Percentiles rank a stretch among this genome's conserved stretches.
phyloP scores from a whole-genome alignment of 305 asterid species.

The Fraxinus greggii region DNA sequence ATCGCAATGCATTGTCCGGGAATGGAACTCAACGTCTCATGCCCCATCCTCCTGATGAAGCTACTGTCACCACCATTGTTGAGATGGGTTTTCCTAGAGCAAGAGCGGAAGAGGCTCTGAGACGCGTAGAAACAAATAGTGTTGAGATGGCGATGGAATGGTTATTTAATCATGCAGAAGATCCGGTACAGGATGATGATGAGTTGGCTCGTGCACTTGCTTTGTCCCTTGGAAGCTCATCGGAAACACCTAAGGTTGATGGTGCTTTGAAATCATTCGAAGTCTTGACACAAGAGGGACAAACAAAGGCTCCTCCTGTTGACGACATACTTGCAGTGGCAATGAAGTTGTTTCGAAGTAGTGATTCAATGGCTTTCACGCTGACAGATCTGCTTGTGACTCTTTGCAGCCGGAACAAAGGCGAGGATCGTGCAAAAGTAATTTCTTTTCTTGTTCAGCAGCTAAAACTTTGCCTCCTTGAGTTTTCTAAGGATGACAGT shows the following conservation, averaged over 20 bases:
- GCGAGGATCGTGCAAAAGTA: constrained; percentile 81
- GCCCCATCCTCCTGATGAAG: constrained; percentile 90
- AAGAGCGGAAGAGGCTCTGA: constrained; percentile 96
- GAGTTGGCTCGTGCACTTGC: constrained; percentile 99
- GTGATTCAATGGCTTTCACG: constrained; percentile 78
- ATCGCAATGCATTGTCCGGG: constrained; percentile 66
- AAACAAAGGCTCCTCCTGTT: constrained; percentile 70
- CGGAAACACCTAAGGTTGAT: constrained; percentile 81
- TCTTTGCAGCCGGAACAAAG: constrained; percentile 76
- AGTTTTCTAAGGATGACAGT: constrained; percentile 65
- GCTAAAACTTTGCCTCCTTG: constrained; percentile 77
- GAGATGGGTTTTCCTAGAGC: constrained; percentile 99
- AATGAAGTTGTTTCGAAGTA: constrained; percentile 72
- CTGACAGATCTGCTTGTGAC: constrained; percentile 88
- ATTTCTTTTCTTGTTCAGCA: constrained; percentile 79
- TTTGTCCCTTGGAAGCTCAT: constrained; percentile 86
- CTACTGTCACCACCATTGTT: constrained; percentile 86
- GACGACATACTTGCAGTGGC: constrained; percentile 77
- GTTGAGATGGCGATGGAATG: constrained; percentile 99
- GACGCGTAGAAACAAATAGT: constrained; percentile 92
- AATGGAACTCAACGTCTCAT: constrained; percentile 55
- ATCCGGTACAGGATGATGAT: constrained; percentile 95
- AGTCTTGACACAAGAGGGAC: constrained; percentile 62
- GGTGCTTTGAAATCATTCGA: constrained; percentile 65
- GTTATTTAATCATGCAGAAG: constrained; percentile 90